A percentile compares a stretch with the other conserved stretches of the same genome.
Evolutionary conservation across 192 early-diverging fungal species (phyloP).

Genomic region (Coemansia sp.): DNA sequence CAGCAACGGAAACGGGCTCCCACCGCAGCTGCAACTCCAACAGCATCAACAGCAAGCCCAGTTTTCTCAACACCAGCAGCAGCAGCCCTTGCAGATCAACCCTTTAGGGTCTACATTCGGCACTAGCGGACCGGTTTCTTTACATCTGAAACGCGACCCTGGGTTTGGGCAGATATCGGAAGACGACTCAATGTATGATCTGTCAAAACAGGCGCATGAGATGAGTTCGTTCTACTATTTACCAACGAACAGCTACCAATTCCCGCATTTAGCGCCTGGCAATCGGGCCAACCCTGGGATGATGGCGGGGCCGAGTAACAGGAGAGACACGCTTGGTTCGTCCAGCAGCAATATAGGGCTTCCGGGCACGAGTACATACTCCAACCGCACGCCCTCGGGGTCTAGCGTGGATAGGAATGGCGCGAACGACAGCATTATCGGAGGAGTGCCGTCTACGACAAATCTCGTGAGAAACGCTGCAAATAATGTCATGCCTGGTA

Average conservation of each 20-base stretch:
- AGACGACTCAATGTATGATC: constrained; percentile 44
- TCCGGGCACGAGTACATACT: constrained; percentile 7
- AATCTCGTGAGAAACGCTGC: neutral
- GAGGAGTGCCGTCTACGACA: neutral
- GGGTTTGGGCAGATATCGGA: constrained; percentile 37
- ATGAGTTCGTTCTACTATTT: constrained; percentile 45
- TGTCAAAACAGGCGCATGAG: constrained; percentile 45
- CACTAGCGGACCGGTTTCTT: constrained; percentile 36
- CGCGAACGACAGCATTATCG: neutral
- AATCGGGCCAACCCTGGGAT: constrained; percentile 2
- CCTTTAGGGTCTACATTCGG: constrained; percentile 31
- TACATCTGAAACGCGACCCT: constrained; percentile 53
- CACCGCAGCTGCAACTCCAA: constrained; percentile 18
- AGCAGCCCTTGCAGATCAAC: constrained; percentile 36
- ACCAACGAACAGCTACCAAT: constrained; percentile 38
- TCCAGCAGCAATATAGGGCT: constrained; percentile 9
- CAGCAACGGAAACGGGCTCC: constrained; percentile 4
- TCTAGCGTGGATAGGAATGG: constrained; percentile 22
- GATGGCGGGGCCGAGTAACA: constrained; percentile 28
- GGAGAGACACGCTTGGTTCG: neutral
- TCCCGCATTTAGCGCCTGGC: constrained; percentile 16
- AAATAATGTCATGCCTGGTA: neutral
- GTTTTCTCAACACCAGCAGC: constrained; percentile 12
- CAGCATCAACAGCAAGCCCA: constrained; percentile 12
- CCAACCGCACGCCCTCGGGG: constrained; percentile 32